Base-by-base conservation (phyloP, 495 filamentous ascomycete genomes). In the Friedmanniomyces simplex region DNA sequence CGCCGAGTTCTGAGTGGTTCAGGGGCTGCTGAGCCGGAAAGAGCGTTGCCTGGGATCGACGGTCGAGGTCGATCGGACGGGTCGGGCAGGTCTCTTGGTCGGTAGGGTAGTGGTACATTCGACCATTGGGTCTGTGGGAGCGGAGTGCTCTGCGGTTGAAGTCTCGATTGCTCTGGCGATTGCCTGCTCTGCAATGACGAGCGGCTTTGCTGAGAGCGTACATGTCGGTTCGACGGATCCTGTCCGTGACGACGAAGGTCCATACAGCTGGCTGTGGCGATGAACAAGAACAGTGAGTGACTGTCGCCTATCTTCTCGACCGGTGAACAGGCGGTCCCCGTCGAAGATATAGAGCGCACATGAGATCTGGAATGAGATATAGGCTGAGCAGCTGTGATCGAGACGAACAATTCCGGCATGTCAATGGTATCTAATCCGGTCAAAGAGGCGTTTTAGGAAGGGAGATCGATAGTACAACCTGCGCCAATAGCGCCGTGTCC, bases 61-160 rank as follows among this genome's bases (percentile, higher is more conserved):
- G 12, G 32, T 13, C 48, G 43, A 22, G 32, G 46, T 28, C 50
- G 32, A 8, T 16, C 12, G 13, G 32, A n/a, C 1, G 32, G 51
- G 18, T 61, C 52, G 30, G 22, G 5, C 25, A n/a, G 42, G n/a
- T 54, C 45, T 12, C 42, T 48, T 32, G 60, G 60, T n/a, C 50
- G 54, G 49, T 48, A 54, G n/a, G 49, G 49, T 2, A 48, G 22
- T 12, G 60, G 60, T n/a, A 62, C 22, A 21, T 54, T 42, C n/a
- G 54, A 11, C 60, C 60, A 62, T 50, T 62, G 54, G 0, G 49
- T 54, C 51, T 62, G 60, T 1, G 60, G 60, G 5, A 62, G 42
- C 1, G 55, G 60, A 26, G 47, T 57, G 54, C 39, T 61, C 30
- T 50, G 36, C n/a, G 52, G 52, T 34, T 55, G 7, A 42, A 21